Conservation (phyloP, 2,329 filamentous ascomycete species). For the Onygenales sp. region DNA sequence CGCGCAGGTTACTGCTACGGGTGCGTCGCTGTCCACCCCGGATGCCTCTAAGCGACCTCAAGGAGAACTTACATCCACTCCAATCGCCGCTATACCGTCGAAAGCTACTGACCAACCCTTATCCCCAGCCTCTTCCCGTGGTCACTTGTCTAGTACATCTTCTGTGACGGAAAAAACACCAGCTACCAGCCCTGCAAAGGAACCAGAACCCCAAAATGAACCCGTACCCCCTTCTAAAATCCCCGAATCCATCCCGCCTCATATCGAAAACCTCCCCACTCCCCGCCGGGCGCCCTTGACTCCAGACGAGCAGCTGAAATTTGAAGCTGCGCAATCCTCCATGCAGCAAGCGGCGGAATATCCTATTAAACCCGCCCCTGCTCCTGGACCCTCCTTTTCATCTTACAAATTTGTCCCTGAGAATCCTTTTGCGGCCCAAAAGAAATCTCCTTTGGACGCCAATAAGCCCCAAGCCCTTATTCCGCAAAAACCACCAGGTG, state of each 20-base stretch:
- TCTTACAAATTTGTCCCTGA: not conserved
- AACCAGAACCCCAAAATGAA: conserved; percentile 32
- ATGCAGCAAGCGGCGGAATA: conserved; percentile 10
- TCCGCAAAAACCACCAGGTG: not conserved
- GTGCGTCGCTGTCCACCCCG: conserved; percentile 1
- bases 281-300: conserved; percentile 35
- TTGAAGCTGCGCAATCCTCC: conserved; percentile 44
- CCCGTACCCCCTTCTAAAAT: not conserved
- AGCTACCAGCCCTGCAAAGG: conserved; percentile 30
- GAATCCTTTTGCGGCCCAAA: not conserved
- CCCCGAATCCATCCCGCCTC: not conserved
- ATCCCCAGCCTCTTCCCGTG: conserved; percentile 3
- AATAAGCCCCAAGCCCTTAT: not conserved
- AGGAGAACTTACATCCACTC: not conserved
- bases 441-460: not conserved
- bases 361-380: not conserved
- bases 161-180: conserved; percentile 1
- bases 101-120: conserved; percentile 14
- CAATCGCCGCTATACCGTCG: not conserved
- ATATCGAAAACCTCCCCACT: conserved; percentile 17
- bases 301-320: conserved; percentile 49
- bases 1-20: conserved; percentile 1
- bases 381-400: not conserved
- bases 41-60: not conserved
- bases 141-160: conserved; percentile 2